Conservation (phyloP, 2,329 filamentous ascomycete species). For the Fusarium burgessii region DNA sequence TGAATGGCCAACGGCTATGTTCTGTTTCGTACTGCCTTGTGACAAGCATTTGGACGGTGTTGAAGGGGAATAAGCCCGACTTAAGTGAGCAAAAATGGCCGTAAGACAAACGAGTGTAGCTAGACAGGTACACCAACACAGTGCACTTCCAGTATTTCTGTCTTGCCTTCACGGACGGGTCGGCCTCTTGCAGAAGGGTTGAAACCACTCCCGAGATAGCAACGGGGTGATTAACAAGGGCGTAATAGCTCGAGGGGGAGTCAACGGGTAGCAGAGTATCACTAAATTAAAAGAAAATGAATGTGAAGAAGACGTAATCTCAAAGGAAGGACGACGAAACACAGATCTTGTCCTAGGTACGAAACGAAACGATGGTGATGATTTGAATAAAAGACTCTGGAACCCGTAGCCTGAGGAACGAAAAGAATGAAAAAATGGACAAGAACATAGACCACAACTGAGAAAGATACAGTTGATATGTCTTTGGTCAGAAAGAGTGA, state of each 20-base stretch:
- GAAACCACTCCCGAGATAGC: slow-evolving; percentile 38
- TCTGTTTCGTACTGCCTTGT: slow-evolving; percentile 66
- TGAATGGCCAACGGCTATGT: slow-evolving; percentile 66
- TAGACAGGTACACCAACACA: slow-evolving; percentile 38
- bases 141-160: slow-evolving; percentile 32
- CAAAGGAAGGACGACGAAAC: not conserved
- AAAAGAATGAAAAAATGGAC: slow-evolving; percentile 15
- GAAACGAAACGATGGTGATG: slow-evolving; percentile 3
- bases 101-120: slow-evolving; percentile 23
- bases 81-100: slow-evolving; percentile 25
- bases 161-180: slow-evolving; percentile 28
- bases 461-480: slow-evolving; percentile 14
- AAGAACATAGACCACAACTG: slow-evolving; percentile 18
- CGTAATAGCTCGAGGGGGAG: slow-evolving; percentile 7
- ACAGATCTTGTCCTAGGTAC: slow-evolving; percentile 4
- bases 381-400: slow-evolving; percentile 12
- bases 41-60: slow-evolving; percentile 60
- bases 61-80: slow-evolving; percentile 11
- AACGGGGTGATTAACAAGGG: slow-evolving; percentile 25
- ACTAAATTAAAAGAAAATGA: slow-evolving; percentile 26
- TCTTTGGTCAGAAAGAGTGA: slow-evolving; percentile 22
- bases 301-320: slow-evolving; percentile 15
- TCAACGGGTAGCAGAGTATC: slow-evolving; percentile 20
- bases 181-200: slow-evolving; percentile 34
- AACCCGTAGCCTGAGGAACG: slow-evolving; percentile 2